A percentile compares a stretch with the other conserved stretches of the same genome.
These are phyloP conservation scores for Flaveria floridana DNA, from an alignment of 140 eudicot genomes.

Conservation along the genomic window DNA sequence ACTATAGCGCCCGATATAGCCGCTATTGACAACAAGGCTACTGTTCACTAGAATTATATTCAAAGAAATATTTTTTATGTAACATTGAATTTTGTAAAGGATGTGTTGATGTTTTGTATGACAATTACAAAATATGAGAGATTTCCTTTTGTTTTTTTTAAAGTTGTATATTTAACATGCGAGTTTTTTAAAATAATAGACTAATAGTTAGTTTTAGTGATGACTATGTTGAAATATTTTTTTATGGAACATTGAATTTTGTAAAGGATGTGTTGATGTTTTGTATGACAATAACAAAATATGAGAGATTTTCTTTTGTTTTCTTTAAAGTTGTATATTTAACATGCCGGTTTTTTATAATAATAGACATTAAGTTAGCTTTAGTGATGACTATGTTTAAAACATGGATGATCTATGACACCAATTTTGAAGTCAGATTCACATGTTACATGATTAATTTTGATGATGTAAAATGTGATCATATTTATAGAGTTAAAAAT, in stretches of 20 bases:
- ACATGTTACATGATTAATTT: background rate
- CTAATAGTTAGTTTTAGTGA: background rate
- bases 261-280: background rate
- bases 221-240: background rate
- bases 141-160: background rate
- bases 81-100: background rate
- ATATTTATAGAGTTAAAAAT: background rate
- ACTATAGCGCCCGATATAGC: no score
- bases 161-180: background rate
- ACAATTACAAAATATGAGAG: background rate
- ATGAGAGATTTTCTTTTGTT: background rate
- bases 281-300: background rate
- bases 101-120: background rate
- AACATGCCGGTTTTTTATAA: background rate
- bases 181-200: background rate
- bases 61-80: background rate
- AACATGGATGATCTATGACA: background rate
- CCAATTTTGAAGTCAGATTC: background rate
- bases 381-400: background rate
- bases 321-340: background rate
- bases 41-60: slow-evolving; percentile 11
- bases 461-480: background rate
- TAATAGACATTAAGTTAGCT: background rate
- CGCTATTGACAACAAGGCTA: no score
- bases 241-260: background rate